These are phyloP conservation scores for Entamoeba invadens DNA, from an alignment of 208 protist genomes.

Conservation along the genomic window DNA sequence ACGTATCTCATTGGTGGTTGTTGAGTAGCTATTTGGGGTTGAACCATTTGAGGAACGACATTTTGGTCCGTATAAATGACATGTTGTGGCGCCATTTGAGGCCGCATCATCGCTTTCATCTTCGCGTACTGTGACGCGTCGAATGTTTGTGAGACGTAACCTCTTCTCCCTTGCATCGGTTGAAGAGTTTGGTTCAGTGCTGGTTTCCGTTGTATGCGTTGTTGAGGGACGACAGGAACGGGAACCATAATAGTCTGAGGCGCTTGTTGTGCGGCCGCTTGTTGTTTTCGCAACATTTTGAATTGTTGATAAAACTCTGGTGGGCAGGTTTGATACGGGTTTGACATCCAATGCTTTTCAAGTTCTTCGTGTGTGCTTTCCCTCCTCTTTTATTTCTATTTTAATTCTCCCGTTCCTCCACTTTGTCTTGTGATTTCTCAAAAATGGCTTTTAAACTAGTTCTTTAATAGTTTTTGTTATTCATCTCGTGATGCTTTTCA, in stretches of 20 bases:
- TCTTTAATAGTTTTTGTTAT: too few relatives aligned
- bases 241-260: neutral
- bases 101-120: too few relatives aligned
- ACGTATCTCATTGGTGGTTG: too few relatives aligned
- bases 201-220: too few relatives aligned
- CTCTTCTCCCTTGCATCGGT: neutral
- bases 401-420: neutral
- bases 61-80: too few relatives aligned
- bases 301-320: neutral
- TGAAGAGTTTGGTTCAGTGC: too few relatives aligned
- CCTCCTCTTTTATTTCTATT: neutral
- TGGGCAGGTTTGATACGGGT: neutral
- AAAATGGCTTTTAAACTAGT: too few relatives aligned
- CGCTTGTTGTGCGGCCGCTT: neutral
- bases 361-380: neutral
- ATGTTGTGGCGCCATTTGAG: too few relatives aligned
- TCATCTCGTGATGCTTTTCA: too few relatives aligned
- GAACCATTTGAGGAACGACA: too few relatives aligned
- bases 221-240: neutral
- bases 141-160: neutral
- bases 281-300: neutral
- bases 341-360: neutral
- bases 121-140: neutral
- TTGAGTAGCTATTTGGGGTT: too few relatives aligned
- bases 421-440: too few relatives aligned